These are phyloP conservation scores for Tephrocybe sp. DNA, from an alignment of 768 basidiomycete genomes.

Conservation along the genomic window DNA sequence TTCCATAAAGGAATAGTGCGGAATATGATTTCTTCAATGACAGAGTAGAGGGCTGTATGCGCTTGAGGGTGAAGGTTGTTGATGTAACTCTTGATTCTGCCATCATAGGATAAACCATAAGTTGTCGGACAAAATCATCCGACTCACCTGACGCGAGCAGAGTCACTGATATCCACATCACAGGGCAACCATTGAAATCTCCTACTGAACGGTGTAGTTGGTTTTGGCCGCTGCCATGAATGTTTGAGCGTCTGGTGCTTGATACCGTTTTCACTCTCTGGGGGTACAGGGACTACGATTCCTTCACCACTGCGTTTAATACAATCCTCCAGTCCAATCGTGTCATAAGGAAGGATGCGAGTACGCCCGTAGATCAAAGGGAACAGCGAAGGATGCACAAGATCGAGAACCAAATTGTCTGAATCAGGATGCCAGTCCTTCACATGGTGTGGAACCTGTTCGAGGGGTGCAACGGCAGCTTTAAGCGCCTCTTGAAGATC, in stretches of 20 bases:
- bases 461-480: constrained; percentile 24
- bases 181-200: constrained; percentile 26
- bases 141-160: constrained; percentile 17
- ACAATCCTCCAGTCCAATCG: constrained; percentile 16
- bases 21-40: constrained; percentile 28
- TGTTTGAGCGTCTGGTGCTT: too few relatives aligned
- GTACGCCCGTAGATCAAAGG: constrained; percentile 31
- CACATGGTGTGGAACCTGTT: constrained; percentile 29
- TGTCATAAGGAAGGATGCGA: constrained; percentile 9
- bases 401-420: constrained; percentile 38
- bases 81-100: constrained; percentile 38
- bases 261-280: neutral
- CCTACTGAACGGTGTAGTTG: neutral
- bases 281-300: constrained; percentile 6
- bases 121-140: neutral
- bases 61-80: constrained; percentile 38
- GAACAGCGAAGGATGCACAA: constrained; percentile 43
- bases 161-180: constrained; percentile 27
- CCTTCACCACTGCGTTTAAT: constrained; percentile 18
- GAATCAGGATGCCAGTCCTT: constrained; percentile 45
- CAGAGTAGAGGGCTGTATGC: constrained; percentile 22
- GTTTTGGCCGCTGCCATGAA: neutral
- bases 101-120: neutral
- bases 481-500: constrained; percentile 19
- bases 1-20: constrained; percentile 34